Percentiles rank a stretch among this genome's conserved stretches.
Evolutionary conservation across 2,329 filamentous ascomycete genomes (phyloP).

Genomic region (Arthrinium puccinioides): DNA sequence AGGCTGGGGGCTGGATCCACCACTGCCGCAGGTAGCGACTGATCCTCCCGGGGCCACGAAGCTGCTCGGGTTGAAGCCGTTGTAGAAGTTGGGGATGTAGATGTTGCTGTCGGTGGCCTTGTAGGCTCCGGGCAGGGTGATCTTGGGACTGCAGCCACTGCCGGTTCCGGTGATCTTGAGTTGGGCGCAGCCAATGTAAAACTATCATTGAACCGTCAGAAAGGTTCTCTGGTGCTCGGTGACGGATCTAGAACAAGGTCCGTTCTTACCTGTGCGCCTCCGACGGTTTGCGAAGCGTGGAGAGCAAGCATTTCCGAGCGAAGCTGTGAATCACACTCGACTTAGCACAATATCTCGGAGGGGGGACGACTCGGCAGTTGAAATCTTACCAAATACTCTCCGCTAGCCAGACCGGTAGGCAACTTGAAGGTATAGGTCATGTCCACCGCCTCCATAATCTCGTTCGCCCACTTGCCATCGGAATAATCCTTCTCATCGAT

Average conservation of each 20-base stretch:
- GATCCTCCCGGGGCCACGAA: slow-evolving; percentile 19
- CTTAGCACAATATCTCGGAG: slow-evolving; percentile 6
- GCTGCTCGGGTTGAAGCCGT: slow-evolving; percentile 23
- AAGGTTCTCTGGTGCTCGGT: too few relatives aligned
- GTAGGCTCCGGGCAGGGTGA: slow-evolving; percentile 23
- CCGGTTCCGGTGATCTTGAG: slow-evolving; percentile 23
- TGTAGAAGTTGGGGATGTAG: slow-evolving; percentile 22
- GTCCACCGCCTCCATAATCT: slow-evolving; percentile 12
- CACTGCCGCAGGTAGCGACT: slow-evolving; percentile 10
- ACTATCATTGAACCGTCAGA: slow-evolving; percentile 6
- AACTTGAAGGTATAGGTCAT: slow-evolving; percentile 19
- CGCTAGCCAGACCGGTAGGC: slow-evolving; percentile 18
- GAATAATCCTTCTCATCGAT: slow-evolving; percentile 18
- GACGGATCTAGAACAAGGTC: too few relatives aligned
- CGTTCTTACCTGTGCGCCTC: slow-evolving; percentile 16
- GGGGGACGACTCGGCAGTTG: not conserved
- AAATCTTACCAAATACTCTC: slow-evolving; percentile 22
- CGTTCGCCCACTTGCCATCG: slow-evolving; percentile 18
- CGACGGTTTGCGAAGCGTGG: slow-evolving; percentile 19
- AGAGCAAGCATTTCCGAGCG: slow-evolving; percentile 27
- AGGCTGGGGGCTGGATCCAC: not conserved
- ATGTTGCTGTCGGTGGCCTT: slow-evolving; percentile 19
- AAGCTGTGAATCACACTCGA: slow-evolving; percentile 15
- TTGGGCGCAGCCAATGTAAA: slow-evolving; percentile 26
- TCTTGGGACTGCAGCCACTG: slow-evolving; percentile 19